Evolutionary conservation across 1,284 basidiomycete genomes (phyloP).

Genomic region (Ganoderma multipileum): DNA sequence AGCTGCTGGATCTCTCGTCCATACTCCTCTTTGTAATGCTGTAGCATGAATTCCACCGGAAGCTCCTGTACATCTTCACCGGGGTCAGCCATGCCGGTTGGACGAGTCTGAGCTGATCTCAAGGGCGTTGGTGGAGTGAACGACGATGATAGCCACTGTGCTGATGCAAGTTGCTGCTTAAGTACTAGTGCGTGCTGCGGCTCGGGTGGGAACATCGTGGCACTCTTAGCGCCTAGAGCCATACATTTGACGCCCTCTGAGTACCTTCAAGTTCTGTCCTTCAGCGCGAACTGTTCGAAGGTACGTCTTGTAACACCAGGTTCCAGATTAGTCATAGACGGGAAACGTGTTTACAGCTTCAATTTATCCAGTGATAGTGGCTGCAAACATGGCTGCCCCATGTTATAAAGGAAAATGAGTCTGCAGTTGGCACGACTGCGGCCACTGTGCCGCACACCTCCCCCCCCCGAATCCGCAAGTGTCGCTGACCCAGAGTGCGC

Average conservation of each 20-base stretch:
- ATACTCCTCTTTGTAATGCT: slow-evolving; percentile 1
- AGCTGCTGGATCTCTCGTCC: neutral
- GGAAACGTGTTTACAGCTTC: too few relatives aligned
- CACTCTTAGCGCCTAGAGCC: neutral
- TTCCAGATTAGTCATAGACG: too few relatives aligned
- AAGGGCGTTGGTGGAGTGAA: neutral
- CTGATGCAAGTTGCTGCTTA: neutral
- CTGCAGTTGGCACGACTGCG: too few relatives aligned
- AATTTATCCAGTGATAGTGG: too few relatives aligned
- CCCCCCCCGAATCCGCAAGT: neutral
- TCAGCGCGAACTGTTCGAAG: neutral
- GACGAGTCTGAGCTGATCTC: neutral
- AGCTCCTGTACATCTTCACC: neutral
- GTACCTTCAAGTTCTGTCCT: too few relatives aligned
- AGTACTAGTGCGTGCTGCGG: neutral
- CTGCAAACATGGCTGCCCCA: too few relatives aligned
- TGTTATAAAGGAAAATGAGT: too few relatives aligned
- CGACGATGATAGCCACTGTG: neutral
- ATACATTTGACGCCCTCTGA: neutral
- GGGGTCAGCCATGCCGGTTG: neutral
- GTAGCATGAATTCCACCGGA: neutral
- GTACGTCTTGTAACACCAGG: too few relatives aligned
- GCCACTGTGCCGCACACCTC: too few relatives aligned
- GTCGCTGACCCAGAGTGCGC: neutral
- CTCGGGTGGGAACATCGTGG: neutral